Conservation (phyloP, 1,284 basidiomycete species). For the Sporisorium graminicola region DNA sequence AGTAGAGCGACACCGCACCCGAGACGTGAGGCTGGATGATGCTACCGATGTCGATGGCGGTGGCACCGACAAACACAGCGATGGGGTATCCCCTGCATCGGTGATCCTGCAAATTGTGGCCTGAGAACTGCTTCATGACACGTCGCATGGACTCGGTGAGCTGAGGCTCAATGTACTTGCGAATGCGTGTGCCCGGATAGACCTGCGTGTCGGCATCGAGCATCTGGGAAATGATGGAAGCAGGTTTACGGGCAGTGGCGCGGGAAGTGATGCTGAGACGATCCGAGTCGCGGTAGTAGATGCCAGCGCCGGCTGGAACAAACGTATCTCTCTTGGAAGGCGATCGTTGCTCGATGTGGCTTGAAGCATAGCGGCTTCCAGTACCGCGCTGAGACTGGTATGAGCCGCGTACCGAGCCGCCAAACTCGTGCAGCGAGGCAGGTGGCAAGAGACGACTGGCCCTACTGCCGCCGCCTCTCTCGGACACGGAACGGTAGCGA, state of each 20-base stretch:
- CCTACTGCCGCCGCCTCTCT: constrained; percentile 30
- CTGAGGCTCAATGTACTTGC: constrained; percentile 51
- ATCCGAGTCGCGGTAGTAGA: constrained; percentile 36
- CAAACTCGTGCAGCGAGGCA: constrained; percentile 32
- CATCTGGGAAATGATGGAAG: constrained; percentile 29
- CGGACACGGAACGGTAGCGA: constrained; percentile 28
- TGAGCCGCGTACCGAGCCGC: constrained; percentile 17
- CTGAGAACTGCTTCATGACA: constrained; percentile 55
- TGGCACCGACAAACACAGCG: constrained; percentile 57
- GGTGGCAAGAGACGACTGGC: constrained; percentile 27
- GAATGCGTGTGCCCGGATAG: constrained; percentile 47
- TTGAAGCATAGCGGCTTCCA: constrained; percentile 27
- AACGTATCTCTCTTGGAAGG: constrained; percentile 25
- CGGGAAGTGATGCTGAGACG: constrained; percentile 34
- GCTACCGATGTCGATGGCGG: constrained; percentile 49
- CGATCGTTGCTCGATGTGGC: constrained; percentile 28
- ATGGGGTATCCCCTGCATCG: constrained; percentile 53
- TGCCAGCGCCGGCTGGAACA: constrained; percentile 7
- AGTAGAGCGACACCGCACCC: constrained; percentile 49
- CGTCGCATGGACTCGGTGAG: constrained; percentile 51
- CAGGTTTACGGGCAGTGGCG: constrained; percentile 31
- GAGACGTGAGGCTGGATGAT: constrained; percentile 51
- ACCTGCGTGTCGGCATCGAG: constrained; percentile 49
- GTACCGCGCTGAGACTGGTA: constrained; percentile 18
- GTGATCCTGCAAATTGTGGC: constrained; percentile 54